These are phyloP conservation scores for Podila minutissima DNA, from an alignment of 192 early-diverging fungal genomes.

Conservation along the genomic window DNA sequence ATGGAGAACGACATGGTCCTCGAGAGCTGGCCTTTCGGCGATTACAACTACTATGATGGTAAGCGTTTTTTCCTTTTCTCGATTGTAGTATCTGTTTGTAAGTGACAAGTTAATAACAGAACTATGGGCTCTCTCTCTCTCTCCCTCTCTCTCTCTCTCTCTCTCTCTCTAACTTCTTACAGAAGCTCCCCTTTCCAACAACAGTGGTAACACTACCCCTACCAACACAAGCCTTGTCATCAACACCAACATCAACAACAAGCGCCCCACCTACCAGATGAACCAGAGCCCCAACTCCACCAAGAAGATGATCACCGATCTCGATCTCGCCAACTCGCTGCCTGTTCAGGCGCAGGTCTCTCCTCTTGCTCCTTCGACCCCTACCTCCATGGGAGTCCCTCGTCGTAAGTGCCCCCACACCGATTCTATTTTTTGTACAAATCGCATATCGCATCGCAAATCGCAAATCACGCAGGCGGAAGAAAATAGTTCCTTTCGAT, in stretches of 20 bases:
- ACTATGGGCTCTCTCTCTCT: neutral
- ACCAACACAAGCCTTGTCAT: conserved; percentile 18
- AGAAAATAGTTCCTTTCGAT: neutral
- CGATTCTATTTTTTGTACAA: conserved; percentile 1
- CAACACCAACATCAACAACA: conserved; percentile 24
- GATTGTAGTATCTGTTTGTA: neutral
- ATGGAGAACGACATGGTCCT: conserved; percentile 54
- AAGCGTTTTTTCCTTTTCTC: neutral
- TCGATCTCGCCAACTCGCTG: conserved; percentile 26
- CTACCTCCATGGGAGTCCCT: conserved; percentile 13
- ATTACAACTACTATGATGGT: conserved; percentile 55
- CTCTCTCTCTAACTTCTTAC: neutral
- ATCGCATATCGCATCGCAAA: neutral
- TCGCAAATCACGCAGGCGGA: neutral
- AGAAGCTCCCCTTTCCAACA: neutral
- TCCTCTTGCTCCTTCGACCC: conserved; percentile 16
- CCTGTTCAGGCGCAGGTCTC: conserved; percentile 12
- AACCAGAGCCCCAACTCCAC: conserved; percentile 3
- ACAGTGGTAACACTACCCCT: neutral
- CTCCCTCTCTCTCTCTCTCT: neutral
- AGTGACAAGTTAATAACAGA: neutral
- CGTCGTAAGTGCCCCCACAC: conserved; percentile 23
- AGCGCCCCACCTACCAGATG: conserved; percentile 25
- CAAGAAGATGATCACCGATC: conserved; percentile 25
- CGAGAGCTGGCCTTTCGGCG: conserved; percentile 56